Percentiles rank a stretch among this genome's conserved stretches.
These are phyloP conservation scores for Xylaria longipes DNA, from an alignment of 495 filamentous ascomycete species.

Conservation along the genomic window DNA sequence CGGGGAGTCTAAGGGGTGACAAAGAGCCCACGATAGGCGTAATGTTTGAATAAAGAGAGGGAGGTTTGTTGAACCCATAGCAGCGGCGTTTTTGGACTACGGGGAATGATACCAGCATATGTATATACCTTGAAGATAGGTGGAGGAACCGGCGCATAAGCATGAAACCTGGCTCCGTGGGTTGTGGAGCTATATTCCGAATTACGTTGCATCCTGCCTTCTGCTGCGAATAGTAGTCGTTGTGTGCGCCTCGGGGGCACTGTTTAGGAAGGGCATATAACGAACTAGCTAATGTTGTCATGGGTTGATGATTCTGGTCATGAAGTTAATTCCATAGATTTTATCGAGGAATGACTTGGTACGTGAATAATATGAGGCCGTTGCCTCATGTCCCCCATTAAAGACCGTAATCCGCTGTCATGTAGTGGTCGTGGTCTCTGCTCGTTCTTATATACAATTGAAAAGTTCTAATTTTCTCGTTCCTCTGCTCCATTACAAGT, in stretches of 20 bases:
- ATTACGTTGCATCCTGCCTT: neutral
- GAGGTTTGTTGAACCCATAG: neutral
- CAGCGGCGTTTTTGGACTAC: slow-evolving; percentile 27
- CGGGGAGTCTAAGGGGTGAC: neutral
- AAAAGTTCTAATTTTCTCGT: neutral
- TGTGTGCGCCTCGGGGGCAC: neutral
- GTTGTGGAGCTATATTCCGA: neutral
- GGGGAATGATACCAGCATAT: slow-evolving; percentile 26
- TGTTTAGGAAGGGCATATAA: neutral
- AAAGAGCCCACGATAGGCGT: neutral
- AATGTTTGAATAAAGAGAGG: slow-evolving; percentile 8
- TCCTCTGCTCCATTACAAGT: neutral
- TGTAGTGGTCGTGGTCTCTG: neutral
- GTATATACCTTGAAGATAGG: slow-evolving; percentile 15
- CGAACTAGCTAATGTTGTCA: neutral
- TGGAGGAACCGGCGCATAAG: neutral
- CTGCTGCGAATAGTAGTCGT: neutral
- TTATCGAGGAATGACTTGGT: neutral
- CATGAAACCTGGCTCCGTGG: slow-evolving; percentile 3
- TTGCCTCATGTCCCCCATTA: neutral
- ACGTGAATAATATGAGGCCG: neutral
- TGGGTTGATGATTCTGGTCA: neutral
- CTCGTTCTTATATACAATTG: slow-evolving; percentile 16
- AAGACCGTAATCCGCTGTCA: neutral
- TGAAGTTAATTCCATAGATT: neutral